Conservation (phyloP, 441 rosid species). For the Mallotus repandus region DNA sequence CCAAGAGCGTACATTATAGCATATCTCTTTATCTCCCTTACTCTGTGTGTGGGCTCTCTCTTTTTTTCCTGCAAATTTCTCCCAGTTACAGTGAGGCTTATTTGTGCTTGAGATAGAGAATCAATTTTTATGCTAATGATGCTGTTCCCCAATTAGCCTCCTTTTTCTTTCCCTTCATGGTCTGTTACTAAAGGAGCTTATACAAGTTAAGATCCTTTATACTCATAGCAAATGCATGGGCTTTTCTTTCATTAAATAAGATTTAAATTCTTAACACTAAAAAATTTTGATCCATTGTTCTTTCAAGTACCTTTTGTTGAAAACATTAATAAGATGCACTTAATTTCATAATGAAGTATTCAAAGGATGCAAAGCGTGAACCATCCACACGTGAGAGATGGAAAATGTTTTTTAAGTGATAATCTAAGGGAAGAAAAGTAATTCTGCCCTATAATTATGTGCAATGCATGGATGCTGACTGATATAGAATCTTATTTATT, state of each 20-base stretch:
- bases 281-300: not conserved
- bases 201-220: not conserved
- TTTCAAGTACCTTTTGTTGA: not conserved
- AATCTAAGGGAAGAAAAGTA: not conserved
- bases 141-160: not conserved
- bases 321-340: too few species aligned
- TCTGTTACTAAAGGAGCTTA: not conserved
- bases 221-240: not conserved
- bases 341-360: not conserved
- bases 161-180: not conserved
- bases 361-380: not conserved
- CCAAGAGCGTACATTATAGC: not conserved
- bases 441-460: too few species aligned
- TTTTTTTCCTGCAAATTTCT: too few species aligned
- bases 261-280: not conserved
- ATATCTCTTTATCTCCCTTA: not conserved
- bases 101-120: not conserved
- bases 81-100: not conserved
- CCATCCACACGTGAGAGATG: too few species aligned
- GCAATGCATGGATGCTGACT: not conserved
- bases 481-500: not conserved
- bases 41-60: not conserved
- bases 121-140: not conserved
- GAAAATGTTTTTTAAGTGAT: not conserved
- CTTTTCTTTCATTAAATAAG: not conserved